Evolutionary conservation across 2,329 filamentous ascomycete species (phyloP), one percentile per base, ranked within the genome.

Genomic region (Colletotrichum horii): DNA sequence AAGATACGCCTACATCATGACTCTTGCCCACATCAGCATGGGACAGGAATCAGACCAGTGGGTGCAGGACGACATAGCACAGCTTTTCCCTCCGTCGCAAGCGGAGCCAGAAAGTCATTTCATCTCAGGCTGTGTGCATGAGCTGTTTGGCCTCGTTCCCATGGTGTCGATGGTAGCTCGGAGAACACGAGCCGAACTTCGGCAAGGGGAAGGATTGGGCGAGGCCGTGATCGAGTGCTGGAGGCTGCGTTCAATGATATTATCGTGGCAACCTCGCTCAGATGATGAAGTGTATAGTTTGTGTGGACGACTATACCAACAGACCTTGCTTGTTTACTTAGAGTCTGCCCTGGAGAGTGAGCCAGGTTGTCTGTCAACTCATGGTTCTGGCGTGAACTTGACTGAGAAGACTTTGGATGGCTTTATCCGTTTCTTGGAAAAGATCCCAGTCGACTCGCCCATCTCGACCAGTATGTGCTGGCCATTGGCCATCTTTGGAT

Each of bases 321-420:
- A 52, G 12, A 52, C 43, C 43, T 52, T 52, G 3, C 43, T 52
- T 3, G 12, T 52, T 1, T 22, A 52, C 43, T 14, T 52, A 11
- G n/a, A 52, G 43, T 52, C 43, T 52, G 43, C 43, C 6, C n/a
- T 52, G 43, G 43, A 52, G 2, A 52, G 43, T 22, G n/a, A 52
- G 3, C 2, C 43, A 4, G 43, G 43, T 4, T 1, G n/a, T 52
- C 11, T 14, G 0, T 1, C 43, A 52, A 14, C 3, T 22, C n/a
- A 14, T 2, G 4, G 11, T 2, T 52, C 43, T 52, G 43, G 3
- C n/a, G 11, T 22, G n/a, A 22, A 11, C 43, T 52, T 52, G n/a
- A 52, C 43, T 3, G 43, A 52, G 4, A 52, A 4, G 43, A 52
- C 43, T 1, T 3, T 22, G 43, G n/a, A 22, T 1, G n/a, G 2